Percentiles rank a stretch among this genome's conserved stretches.
These are phyloP conservation scores for Acer saccharum DNA, from an alignment of 345 rosid species.

Conservation along the genomic window DNA sequence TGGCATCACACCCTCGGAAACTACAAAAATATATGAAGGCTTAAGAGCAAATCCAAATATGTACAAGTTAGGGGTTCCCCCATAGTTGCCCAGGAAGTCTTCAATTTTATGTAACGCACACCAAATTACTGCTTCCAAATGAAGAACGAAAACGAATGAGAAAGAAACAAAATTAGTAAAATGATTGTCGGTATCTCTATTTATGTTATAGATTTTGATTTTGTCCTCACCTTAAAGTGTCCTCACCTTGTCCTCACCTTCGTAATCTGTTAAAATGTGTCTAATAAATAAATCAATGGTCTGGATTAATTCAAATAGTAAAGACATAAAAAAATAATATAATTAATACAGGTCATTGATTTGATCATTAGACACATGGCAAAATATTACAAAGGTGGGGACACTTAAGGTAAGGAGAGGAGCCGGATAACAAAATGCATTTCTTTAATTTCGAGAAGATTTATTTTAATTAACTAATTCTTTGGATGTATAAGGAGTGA, in stretches of 20 bases:
- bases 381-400: too few relatives aligned
- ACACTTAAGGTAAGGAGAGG: too few relatives aligned
- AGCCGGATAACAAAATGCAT: too few relatives aligned
- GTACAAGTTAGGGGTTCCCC: constrained; percentile 17
- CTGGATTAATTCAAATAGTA: too few relatives aligned
- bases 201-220: too few relatives aligned
- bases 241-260: too few relatives aligned
- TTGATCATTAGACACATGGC: too few relatives aligned
- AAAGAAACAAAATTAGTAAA: not conserved
- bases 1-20: not conserved
- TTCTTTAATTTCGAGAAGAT: not conserved
- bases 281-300: too few relatives aligned
- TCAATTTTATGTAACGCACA: constrained; percentile 9
- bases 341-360: too few relatives aligned
- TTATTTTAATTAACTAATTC: not conserved
- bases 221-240: too few relatives aligned
- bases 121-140: constrained; percentile 16
- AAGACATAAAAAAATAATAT: too few relatives aligned
- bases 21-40: constrained; percentile 6
- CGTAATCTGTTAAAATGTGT: too few relatives aligned
- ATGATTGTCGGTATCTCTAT: not conserved
- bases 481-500: not conserved
- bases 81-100: constrained; percentile 15
- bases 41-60: constrained; percentile 4
- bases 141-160: not conserved